Evolutionary conservation across 2,329 filamentous ascomycete genomes (phyloP).

Genomic region (Coniochaeta prunicola): DNA sequence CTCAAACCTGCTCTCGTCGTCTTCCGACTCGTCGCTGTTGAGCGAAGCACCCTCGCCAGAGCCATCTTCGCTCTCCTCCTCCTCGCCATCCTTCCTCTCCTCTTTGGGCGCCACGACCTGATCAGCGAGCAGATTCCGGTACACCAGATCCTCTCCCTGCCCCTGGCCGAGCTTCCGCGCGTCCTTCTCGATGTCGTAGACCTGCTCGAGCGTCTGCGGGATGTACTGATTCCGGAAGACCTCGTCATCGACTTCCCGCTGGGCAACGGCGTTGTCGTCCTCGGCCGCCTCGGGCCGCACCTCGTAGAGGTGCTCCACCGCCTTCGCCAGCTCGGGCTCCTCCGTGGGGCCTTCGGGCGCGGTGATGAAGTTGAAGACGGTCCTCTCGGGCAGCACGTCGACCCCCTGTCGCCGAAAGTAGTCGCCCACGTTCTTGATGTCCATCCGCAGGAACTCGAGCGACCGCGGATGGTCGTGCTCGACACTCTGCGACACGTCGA

Average conservation of each 20-base stretch:
- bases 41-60: constrained; percentile 37
- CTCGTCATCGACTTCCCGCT: constrained; percentile 73
- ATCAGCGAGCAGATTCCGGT: constrained; percentile 75
- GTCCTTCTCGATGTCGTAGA: constrained; percentile 93
- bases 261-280: constrained; percentile 31
- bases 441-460: constrained; percentile 92
- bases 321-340: constrained; percentile 51
- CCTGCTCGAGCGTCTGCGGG: constrained; percentile 88
- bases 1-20: constrained; percentile 49
- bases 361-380: constrained; percentile 80
- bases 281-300: constrained; percentile 36
- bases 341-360: constrained; percentile 51
- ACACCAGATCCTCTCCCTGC: constrained; percentile 70
- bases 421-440: constrained; percentile 93
- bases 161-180: constrained; percentile 69
- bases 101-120: constrained; percentile 42
- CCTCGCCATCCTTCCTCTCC: constrained; percentile 21
- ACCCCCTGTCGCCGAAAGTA: constrained; percentile 88
- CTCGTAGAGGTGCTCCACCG: constrained; percentile 61
- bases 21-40: constrained; percentile 32
- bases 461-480: constrained; percentile 93
- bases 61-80: constrained; percentile 27
- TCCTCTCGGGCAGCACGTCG: constrained; percentile 68
- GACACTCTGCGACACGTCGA: constrained; percentile 95
- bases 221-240: constrained; percentile 97